These are phyloP conservation scores for Podaxis rugospora DNA, from an alignment of 768 basidiomycete genomes.

Conservation along the genomic window DNA sequence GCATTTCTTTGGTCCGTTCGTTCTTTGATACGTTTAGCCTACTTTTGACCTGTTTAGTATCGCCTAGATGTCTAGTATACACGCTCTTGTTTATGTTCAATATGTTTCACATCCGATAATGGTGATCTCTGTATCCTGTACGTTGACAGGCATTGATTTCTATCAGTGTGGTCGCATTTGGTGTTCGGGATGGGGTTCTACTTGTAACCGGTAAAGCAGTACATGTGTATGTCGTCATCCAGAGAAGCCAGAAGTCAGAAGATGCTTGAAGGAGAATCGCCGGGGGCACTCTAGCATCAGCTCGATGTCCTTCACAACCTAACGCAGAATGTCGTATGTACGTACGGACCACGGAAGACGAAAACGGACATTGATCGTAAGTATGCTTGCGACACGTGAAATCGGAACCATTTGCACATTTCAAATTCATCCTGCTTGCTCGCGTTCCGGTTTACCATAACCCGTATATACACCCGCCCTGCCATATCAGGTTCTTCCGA, in stretches of 20 bases:
- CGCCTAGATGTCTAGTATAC: neutral
- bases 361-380: slow-evolving; percentile 5
- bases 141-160: neutral
- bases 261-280: neutral
- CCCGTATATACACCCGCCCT: neutral
- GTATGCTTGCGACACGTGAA: neutral
- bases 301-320: neutral
- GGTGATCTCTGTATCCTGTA: neutral
- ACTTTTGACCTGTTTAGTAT: neutral
- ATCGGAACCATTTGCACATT: neutral
- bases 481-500: neutral
- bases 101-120: too few species aligned
- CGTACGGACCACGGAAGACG: too few species aligned
- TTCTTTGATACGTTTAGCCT: neutral
- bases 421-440: neutral
- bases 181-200: neutral
- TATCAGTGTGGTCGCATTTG: neutral
- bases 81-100: neutral
- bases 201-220: neutral
- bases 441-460: neutral
- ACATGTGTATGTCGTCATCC: neutral
- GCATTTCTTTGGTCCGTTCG: neutral
- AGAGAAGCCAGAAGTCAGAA: neutral
- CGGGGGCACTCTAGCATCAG: neutral
- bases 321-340: neutral